Base-by-base conservation (phyloP, 371 early-diverging fungal genomes). In the Mucor ambiguus region DNA sequence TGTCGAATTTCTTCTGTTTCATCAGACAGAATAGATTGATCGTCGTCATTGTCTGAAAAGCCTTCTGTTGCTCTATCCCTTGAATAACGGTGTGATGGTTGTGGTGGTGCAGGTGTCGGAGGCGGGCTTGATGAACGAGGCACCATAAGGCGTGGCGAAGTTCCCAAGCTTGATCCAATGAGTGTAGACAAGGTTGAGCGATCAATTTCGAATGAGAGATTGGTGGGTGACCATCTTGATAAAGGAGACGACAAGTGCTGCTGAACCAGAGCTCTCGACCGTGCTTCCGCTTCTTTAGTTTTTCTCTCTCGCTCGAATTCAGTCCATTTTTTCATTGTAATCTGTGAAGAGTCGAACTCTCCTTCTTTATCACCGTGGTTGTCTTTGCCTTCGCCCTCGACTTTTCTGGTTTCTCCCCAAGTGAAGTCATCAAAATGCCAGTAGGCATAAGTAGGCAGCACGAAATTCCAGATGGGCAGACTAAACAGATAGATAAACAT, bases 351-450 rank as follows among this genome's bases (percentile, higher is more conserved):
- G 61, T 93, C 93, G 75, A 94, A 94, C n/a, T 79, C 77, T 24
- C 95, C 95, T 54, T 87, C 90, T 26, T 87, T 85, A 44, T 87
- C 83, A 28, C 90, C 91, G 69, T 93, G 93, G 70, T 91, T 91
- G 14, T 69, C 72, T 12, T 76, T 67, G 14, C 59, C 54, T 56
- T 74, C 87, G 37, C 97, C 94, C 37, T 88, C 92, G 1, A 96
- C 92, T 73, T 93, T 58, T 29, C 55, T 24, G 7, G 55, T 55
- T 73, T 95, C 93, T 29, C 98, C 98, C 98, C 99, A 99, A 3
- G 95, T 91, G 71, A 99, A 98, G 79, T 99, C 98, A 79, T 99
- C 99, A 83, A 99, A 97, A 78, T 98, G 96, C 99, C 99, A 99
- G 84, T 93, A 96, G 4, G 98, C 93, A 79, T 99, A 99, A 0